These are phyloP conservation scores for Polyplosphaeria fusca DNA, from an alignment of 495 filamentous ascomycete species.

Conservation along the genomic window DNA sequence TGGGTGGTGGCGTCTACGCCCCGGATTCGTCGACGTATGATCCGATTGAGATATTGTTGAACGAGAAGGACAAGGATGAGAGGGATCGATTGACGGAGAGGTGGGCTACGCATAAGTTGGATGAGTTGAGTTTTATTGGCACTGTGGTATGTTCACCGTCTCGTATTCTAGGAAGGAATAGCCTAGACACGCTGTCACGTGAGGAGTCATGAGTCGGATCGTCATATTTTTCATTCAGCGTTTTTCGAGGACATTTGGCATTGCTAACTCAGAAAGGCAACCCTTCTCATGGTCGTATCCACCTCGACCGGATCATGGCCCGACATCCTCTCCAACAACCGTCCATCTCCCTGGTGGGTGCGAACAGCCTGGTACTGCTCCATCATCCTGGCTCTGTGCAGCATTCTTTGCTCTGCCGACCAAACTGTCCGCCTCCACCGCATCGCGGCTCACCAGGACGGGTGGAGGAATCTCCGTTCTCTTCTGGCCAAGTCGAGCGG, in stretches of 20 bases:
- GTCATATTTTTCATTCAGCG: neutral
- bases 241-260: neutral
- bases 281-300: conserved; percentile 32
- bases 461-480: conserved; percentile 18
- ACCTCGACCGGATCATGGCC: conserved; percentile 40
- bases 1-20: conserved; percentile 30
- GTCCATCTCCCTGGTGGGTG: conserved; percentile 26
- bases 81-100: conserved; percentile 31
- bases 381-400: conserved; percentile 33
- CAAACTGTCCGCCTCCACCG: conserved; percentile 37
- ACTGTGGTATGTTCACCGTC: conserved; percentile 29
- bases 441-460: conserved; percentile 31
- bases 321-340: conserved; percentile 26
- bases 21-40: conserved; percentile 28
- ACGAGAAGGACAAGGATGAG: conserved; percentile 26
- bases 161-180: too few species aligned
- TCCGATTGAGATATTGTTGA: conserved; percentile 34
- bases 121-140: conserved; percentile 37
- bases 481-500: conserved; percentile 18
- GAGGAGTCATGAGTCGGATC: neutral
- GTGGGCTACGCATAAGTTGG: conserved; percentile 33
- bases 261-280: conserved; percentile 23
- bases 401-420: conserved; percentile 32
- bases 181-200: neutral
- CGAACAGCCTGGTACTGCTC: conserved; percentile 36